phyloP scores from a whole-genome alignment of 2,329 filamentous ascomycete species.

The Hymenoscyphus fructigenus region DNA sequence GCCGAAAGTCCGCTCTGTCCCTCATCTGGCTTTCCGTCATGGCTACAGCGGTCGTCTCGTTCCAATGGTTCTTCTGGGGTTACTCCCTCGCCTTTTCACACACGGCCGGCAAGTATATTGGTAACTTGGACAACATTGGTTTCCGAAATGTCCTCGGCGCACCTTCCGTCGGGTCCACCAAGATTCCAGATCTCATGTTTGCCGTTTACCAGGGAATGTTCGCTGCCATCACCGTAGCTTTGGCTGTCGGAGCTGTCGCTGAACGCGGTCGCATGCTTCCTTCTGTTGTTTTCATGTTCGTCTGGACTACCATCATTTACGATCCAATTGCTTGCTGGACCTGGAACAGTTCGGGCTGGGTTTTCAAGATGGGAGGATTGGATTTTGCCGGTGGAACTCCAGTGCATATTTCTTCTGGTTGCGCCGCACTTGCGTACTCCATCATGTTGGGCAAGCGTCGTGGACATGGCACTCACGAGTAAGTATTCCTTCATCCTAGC shows the following conservation, averaged over 20 bases:
- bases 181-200: slow-evolving; percentile 81
- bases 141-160: slow-evolving; percentile 72
- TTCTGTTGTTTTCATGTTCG: slow-evolving; percentile 87
- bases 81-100: slow-evolving; percentile 55
- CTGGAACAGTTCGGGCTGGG: slow-evolving; percentile 84
- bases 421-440: slow-evolving; percentile 82
- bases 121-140: slow-evolving; percentile 50
- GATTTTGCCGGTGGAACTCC: slow-evolving; percentile 91
- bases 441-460: slow-evolving; percentile 74
- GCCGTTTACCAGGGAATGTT: slow-evolving; percentile 89
- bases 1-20: slow-evolving; percentile 84
- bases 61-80: slow-evolving; percentile 75
- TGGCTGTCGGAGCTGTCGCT: slow-evolving; percentile 80
- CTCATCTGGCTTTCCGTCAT: slow-evolving; percentile 90
- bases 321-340: slow-evolving; percentile 95
- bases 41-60: slow-evolving; percentile 77
- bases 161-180: slow-evolving; percentile 70
- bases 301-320: slow-evolving; percentile 89
- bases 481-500: slow-evolving; percentile 6
- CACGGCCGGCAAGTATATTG: slow-evolving; percentile 26
- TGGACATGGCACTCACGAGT: slow-evolving; percentile 60
- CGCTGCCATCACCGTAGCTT: slow-evolving; percentile 79
- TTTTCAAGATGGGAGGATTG: slow-evolving; percentile 73
- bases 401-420: slow-evolving; percentile 83
- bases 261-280: slow-evolving; percentile 87